Base-by-base conservation (phyloP, 139 green algal genomes). In the Zygnema cylindricum region DNA sequence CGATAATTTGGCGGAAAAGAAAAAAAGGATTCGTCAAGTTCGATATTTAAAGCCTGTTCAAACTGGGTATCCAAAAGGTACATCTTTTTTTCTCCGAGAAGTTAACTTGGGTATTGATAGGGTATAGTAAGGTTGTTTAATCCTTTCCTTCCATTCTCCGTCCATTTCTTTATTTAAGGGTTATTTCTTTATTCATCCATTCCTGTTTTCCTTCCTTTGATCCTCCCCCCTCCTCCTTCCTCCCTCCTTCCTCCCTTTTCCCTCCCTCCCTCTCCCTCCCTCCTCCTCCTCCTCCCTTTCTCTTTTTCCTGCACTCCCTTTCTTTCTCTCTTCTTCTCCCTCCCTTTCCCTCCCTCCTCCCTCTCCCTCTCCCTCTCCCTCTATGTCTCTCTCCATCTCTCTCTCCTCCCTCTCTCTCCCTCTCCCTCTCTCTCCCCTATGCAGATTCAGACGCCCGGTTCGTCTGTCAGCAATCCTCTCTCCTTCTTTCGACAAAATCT, bases 381-480 rank as follows among this genome's bases (percentile, higher is more conserved):
- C 49, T 16, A 63, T n/a, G n/a, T n/a, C n/a, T n/a, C 49, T 16
- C 49, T 16, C 49, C 49, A 63, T 16, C 49, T 16, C 49, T 16
- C 49, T 25, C 49, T 16, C 49, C 16, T 16, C 49, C 49, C 49
- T 7, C 49, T 16, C 49, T 16, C 49, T 16, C 49, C 49, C n/a
- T n/a, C n/a, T n/a, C n/a, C n/a, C n/a, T n/a, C n/a, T n/a, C n/a
- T 63, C 16, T 63, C 49, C 16, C 49, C 49, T 63, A 25, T 16
- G 38, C 71, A 82, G 81, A 87, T 69, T 82, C n/a, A 38, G 81
- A 87, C 7, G 77, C 77, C 3, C 32, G 35, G 77, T 84, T 84
- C 75, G 77, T 84, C 33, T 54, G 32, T 11, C 71, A 79, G 43
- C 36, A 30, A 11, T 7, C 71, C 38, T 30, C 71, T 41, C 71